Percentiles rank a stretch among this genome's conserved stretches.
phyloP scores from a whole-genome alignment of 345 rosid genomes.

The Eutrema heterophyllum region DNA sequence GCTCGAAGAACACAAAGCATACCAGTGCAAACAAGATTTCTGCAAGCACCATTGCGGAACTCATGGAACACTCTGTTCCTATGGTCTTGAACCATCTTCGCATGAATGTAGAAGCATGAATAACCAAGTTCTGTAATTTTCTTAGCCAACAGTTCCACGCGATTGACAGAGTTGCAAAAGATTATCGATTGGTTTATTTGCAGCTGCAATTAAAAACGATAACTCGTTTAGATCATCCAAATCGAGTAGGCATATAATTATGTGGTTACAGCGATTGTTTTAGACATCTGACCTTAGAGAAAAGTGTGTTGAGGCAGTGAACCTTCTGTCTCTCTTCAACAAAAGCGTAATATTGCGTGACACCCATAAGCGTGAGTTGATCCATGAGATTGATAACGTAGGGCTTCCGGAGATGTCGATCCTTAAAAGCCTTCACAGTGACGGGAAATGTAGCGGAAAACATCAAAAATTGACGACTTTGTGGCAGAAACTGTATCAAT shows the following conservation, averaged over 20 bases:
- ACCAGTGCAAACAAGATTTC: constrained; percentile 99
- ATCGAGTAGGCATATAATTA: not conserved
- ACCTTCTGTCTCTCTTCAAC: constrained; percentile 99
- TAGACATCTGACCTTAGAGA: constrained; percentile 73
- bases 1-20: constrained; percentile 22
- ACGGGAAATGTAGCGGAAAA: constrained; percentile 98
- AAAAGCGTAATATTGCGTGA: constrained; percentile 95
- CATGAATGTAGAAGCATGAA: constrained; percentile 97
- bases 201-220: constrained; percentile 46
- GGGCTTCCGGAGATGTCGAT: constrained; percentile 75
- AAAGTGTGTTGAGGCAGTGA: constrained; percentile 97
- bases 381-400: constrained; percentile 98
- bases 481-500: constrained; percentile 80
- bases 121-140: constrained; percentile 99
- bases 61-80: constrained; percentile 99
- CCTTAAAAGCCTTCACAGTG: constrained; percentile 96
- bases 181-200: constrained; percentile 99
- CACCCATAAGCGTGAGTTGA: constrained; percentile 96
- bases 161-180: constrained; percentile 98
- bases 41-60: constrained; percentile 99
- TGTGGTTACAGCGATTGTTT: not conserved
- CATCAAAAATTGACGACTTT: constrained; percentile 89
- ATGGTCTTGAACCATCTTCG: constrained; percentile 99
- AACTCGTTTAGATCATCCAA: not conserved
- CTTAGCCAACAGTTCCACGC: constrained; percentile 95